Conservation (phyloP, 2,329 filamentous ascomycete species). For the Pseudogymnoascus sp. region DNA sequence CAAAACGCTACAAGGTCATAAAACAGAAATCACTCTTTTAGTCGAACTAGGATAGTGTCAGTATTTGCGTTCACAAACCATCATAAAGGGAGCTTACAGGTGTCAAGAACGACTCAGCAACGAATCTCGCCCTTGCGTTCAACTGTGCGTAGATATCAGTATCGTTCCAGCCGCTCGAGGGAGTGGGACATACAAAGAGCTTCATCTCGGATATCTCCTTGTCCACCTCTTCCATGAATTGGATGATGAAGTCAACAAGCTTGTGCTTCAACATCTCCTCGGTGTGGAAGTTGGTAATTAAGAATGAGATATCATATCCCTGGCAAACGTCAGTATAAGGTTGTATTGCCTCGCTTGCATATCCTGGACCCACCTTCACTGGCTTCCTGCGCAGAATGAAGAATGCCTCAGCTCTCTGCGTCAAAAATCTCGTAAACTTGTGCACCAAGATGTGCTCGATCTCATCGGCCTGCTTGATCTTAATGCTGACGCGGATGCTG, state of each 20-base stretch:
- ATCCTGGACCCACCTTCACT: constrained; percentile 60
- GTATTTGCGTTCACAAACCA: not conserved
- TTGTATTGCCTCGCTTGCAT: not conserved
- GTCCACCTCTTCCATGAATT: constrained; percentile 99
- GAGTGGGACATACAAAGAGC: constrained; percentile 71
- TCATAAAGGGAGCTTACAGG: constrained; percentile 50
- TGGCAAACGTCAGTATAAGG: constrained; percentile 32
- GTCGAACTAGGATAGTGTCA: constrained; percentile 1
- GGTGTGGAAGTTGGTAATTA: constrained; percentile 98
- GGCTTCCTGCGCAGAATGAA: constrained; percentile 94
- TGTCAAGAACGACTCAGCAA: constrained; percentile 96
- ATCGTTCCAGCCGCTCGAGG: constrained; percentile 1
- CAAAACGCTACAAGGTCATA: constrained; percentile 8
- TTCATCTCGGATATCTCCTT: constrained; percentile 99
- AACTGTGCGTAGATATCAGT: constrained; percentile 51
- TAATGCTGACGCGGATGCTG: constrained; percentile 93
- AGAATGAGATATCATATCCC: constrained; percentile 98
- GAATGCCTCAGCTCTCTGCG: constrained; percentile 91
- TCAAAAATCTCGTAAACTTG: constrained; percentile 96
- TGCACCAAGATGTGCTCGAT: constrained; percentile 97
- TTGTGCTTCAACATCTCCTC: constrained; percentile 99
- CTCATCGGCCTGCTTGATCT: constrained; percentile 99
- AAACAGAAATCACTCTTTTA: not conserved
- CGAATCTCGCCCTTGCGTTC: constrained; percentile 93
- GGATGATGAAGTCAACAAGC: constrained; percentile 96